Evolutionary conservation across 1,284 basidiomycete genomes (phyloP).

Genomic region (Irpex sp.): DNA sequence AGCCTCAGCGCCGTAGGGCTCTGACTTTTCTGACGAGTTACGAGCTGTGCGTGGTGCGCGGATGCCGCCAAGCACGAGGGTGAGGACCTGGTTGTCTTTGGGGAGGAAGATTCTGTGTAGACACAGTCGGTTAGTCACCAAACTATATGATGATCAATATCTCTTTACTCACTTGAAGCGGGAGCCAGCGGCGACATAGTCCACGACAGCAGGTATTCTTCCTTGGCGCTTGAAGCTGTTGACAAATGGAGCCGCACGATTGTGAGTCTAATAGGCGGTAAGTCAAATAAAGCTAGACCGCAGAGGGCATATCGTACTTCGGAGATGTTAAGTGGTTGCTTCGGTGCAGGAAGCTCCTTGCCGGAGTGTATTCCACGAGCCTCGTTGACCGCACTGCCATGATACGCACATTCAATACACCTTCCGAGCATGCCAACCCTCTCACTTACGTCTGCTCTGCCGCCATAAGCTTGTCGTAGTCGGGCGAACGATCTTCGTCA

Average conservation of each 20-base stretch:
- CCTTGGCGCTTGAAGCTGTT: slow-evolving; percentile 91
- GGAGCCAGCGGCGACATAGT: slow-evolving; percentile 91
- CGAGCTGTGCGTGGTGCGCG: slow-evolving; percentile 81
- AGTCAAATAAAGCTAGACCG: too few species aligned
- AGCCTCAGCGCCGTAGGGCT: slow-evolving; percentile 86
- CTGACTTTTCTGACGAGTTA: slow-evolving; percentile 81
- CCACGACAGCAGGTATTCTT: slow-evolving; percentile 81
- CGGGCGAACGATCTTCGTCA: slow-evolving; percentile 92
- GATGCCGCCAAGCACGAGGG: slow-evolving; percentile 85
- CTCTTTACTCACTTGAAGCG: slow-evolving; percentile 76
- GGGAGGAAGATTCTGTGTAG: slow-evolving; percentile 71
- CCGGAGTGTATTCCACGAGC: slow-evolving; percentile 89
- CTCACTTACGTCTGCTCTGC: slow-evolving; percentile 82
- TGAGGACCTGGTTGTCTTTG: slow-evolving; percentile 89
- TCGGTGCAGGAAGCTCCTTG: slow-evolving; percentile 79
- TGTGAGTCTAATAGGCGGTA: slow-evolving; percentile 45
- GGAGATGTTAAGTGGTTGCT: slow-evolving; percentile 79
- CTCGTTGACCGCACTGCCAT: slow-evolving; percentile 71
- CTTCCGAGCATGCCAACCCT: background rate
- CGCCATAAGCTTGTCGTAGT: slow-evolving; percentile 93
- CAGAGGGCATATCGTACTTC: slow-evolving; percentile 46
- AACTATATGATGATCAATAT: background rate
- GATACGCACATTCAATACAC: background rate
- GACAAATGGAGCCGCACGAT: slow-evolving; percentile 81
- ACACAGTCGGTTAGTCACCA: background rate